Percentiles rank a stretch among this genome's conserved stretches.
Conservation (phyloP, 192 early-diverging fungal genomes). For the Coemansia sp. region DNA sequence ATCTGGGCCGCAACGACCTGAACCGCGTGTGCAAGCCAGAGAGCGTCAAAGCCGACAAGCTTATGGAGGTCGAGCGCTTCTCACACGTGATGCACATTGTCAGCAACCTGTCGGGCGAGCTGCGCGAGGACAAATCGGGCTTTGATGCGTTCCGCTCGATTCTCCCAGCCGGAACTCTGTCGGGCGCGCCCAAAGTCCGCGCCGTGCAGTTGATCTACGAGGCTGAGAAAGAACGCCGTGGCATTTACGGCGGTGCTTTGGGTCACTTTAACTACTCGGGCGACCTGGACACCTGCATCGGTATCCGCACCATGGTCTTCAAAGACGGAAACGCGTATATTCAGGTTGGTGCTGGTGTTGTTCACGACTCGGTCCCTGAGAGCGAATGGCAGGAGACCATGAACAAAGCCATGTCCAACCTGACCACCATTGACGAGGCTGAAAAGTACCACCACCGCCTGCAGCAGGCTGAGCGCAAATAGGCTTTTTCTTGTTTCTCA, state of each 20-base stretch:
- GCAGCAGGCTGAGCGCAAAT: constrained; percentile 53
- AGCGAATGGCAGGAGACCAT: constrained; percentile 96
- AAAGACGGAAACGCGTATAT: constrained; percentile 94
- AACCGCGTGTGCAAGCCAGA: constrained; percentile 94
- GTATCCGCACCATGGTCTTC: constrained; percentile 97
- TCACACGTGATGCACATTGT: constrained; percentile 99
- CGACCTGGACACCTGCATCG: constrained; percentile 95
- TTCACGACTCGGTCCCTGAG: constrained; percentile 88
- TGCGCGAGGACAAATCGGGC: constrained; percentile 84
- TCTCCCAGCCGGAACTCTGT: constrained; percentile 97
- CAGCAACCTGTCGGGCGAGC: constrained; percentile 86
- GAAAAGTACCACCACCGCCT: constrained; percentile 75
- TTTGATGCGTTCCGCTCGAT: constrained; percentile 97
- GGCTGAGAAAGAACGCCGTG: constrained; percentile 89
- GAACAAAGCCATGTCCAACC: constrained; percentile 90
- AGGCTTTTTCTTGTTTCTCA: not conserved
- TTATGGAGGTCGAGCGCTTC: constrained; percentile 97
- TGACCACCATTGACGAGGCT: constrained; percentile 82
- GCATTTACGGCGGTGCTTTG: constrained; percentile 85
- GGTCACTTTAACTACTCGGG: constrained; percentile 95
- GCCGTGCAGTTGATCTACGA: constrained; percentile 94
- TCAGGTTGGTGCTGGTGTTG: constrained; percentile 96
- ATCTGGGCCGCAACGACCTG: constrained; percentile 97
- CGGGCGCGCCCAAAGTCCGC: constrained; percentile 97
- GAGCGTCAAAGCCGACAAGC: constrained; percentile 89